Evolutionary conservation across 768 basidiomycete species (phyloP), one percentile per base, ranked within the genome.

Genomic region (Lepiota brunneoincarnata): DNA sequence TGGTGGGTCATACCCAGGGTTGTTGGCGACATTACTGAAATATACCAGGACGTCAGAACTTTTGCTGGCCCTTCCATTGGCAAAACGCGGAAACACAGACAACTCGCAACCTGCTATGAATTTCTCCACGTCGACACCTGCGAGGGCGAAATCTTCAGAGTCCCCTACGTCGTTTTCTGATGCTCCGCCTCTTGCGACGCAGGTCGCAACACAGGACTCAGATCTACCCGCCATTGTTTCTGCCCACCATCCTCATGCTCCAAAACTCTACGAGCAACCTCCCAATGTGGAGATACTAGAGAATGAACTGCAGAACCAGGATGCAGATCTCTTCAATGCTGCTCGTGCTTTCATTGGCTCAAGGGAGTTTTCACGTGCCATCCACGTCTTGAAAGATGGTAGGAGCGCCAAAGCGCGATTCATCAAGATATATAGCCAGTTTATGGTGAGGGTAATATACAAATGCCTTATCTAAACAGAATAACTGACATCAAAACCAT

Each of bases 331-430:
- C n/a, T 78, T 91, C 60, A 67, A 81, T 49, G 78, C 88, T 34
- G 93, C 90, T 2, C 83, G 84, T 52, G 76, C 83, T 17, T 89
- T 83, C 63, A 81, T 91, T 59, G 84, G 91, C 58, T 71, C 82
- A 14, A 85, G 86, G 63, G 94, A 98, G 61, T 87, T 88, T 61
- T 73, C 83, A 43, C 79, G 93, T 55, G 90, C 86, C 6, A 78
- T 81, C 5, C 81, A 86, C 60, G 69, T 83, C 52, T 69, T 98
- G 45, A 75, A 74, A 48, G 73, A 75, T 6, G 91, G 89, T 62
- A 80, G 68, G 60, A 89, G 90, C 59, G 67, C 82, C 21, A 89
- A 89, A 65, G 86, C 87, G 6, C 76, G 73, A 21, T 99, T 97
- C 68, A 60, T 98, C 57, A 77, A 79, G 42, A 67, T 86, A 17